phyloP scores from a whole-genome alignment of 163 green algal genomes.

The Picocystis sp. region DNA sequence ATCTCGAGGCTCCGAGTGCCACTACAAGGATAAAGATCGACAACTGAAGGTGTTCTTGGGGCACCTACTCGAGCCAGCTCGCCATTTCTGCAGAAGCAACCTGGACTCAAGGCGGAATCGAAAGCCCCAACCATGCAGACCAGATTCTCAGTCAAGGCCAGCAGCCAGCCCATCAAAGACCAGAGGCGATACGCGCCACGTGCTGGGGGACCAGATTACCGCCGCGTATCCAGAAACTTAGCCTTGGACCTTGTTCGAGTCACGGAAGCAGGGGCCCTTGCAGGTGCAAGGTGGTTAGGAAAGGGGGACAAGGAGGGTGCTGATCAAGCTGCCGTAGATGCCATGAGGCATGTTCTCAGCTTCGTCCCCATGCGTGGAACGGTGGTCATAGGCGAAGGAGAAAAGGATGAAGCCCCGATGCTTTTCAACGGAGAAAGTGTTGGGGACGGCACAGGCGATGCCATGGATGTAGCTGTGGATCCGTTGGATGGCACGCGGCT shows the following conservation, averaged over 20 bases:
- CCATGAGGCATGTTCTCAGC: conserved; percentile 61
- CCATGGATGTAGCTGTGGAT: conserved; percentile 66
- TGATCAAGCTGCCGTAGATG: conserved; percentile 63
- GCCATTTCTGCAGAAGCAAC: too few species aligned
- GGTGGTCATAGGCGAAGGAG: conserved; percentile 69
- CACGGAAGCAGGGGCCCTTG: conserved; percentile 63
- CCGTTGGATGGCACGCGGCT: conserved; percentile 67
- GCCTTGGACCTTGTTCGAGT: conserved; percentile 71
- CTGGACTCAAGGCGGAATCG: too few species aligned
- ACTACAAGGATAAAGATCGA: too few species aligned
- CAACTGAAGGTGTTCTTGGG: too few species aligned
- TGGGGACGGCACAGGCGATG: not conserved
- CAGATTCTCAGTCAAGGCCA: too few species aligned
- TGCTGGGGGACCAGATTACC: conserved; percentile 31
- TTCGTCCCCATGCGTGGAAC: conserved; percentile 51
- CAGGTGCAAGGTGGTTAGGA: conserved; percentile 35
- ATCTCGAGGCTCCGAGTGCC: too few species aligned
- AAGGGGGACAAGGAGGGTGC: conserved; percentile 70
- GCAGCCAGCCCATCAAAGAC: too few species aligned
- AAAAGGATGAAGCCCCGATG: conserved; percentile 45
- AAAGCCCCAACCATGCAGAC: too few species aligned
- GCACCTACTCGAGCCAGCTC: too few species aligned
- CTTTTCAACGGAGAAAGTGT: conserved; percentile 16
- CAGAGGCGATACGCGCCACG: too few species aligned
- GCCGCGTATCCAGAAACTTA: conserved; percentile 50